A percentile compares a stretch with the other conserved stretches of the same genome.
phyloP scores from a whole-genome alignment of 2,329 filamentous ascomycete genomes.

The Penicillium aurantiogriseum region DNA sequence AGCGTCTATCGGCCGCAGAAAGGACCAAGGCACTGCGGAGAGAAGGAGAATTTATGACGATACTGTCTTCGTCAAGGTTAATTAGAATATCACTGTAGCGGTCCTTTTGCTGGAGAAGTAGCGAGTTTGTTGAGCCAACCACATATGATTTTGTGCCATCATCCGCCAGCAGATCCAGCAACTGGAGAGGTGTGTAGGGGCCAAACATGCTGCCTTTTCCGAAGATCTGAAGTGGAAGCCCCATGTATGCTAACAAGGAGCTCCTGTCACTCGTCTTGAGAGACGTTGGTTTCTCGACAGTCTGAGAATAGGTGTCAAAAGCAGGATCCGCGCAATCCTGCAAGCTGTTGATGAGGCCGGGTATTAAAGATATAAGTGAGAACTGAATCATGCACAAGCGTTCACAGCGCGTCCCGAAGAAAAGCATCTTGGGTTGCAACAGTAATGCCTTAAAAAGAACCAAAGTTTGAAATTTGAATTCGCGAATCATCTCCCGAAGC shows the following conservation, averaged over 20 bases:
- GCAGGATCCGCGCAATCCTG: constrained; percentile 95
- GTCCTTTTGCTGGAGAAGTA: constrained; percentile 90
- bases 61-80: constrained; percentile 85
- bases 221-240: constrained; percentile 89
- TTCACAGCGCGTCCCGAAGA: constrained; percentile 96
- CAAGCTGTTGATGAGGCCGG: constrained; percentile 84
- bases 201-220: constrained; percentile 95
- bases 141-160: constrained; percentile 95
- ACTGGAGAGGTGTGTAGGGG: constrained; percentile 93
- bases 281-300: constrained; percentile 73
- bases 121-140: constrained; percentile 92
- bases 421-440: constrained; percentile 97
- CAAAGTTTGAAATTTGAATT: constrained; percentile 92
- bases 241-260: constrained; percentile 91
- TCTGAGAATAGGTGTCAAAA: constrained; percentile 77
- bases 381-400: constrained; percentile 98
- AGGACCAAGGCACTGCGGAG: constrained; percentile 73
- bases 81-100: constrained; percentile 95
- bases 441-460: constrained; percentile 92
- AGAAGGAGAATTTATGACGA: constrained; percentile 79
- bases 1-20: constrained; percentile 82
- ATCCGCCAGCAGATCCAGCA: constrained; percentile 90
- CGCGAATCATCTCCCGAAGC: constrained; percentile 83
- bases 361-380: constrained; percentile 90
- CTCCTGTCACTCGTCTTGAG: constrained; percentile 86